Conservation (phyloP, 1,139 yeast species). For the Blastobotrys arbuscula region DNA sequence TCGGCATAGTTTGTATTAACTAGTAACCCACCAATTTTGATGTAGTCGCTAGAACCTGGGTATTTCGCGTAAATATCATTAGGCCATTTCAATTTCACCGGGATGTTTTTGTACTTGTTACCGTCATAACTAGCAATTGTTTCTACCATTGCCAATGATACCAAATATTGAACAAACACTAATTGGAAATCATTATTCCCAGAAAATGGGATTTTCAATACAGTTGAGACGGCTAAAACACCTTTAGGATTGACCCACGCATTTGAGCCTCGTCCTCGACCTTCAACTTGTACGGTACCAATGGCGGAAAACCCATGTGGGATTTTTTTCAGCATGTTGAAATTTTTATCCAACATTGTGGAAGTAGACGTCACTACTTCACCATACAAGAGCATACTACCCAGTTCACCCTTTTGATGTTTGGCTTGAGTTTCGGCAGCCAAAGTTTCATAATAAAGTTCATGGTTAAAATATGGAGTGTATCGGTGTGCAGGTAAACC, state of each 20-base stretch:
- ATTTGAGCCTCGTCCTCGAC: conserved; percentile 92
- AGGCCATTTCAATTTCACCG: conserved; percentile 91
- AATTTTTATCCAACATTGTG: conserved; percentile 69
- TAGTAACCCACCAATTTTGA: conserved; percentile 78
- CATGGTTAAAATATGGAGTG: conserved; percentile 71
- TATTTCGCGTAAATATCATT: conserved; percentile 78
- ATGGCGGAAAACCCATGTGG: conserved; percentile 72
- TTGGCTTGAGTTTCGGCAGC: conserved; percentile 32
- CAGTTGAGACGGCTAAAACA: conserved; percentile 74
- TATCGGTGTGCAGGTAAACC: conserved; percentile 39
- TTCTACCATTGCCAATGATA: conserved; percentile 77
- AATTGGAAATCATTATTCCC: conserved; percentile 36
- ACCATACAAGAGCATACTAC: conserved; percentile 64
- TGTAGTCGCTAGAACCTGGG: conserved; percentile 49
- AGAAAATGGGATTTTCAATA: conserved; percentile 52
- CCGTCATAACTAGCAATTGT: conserved; percentile 59
- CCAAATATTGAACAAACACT: conserved; percentile 81
- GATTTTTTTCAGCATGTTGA: conserved; percentile 47
- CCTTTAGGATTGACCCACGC: conserved; percentile 95
- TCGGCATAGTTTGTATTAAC: conserved; percentile 68
- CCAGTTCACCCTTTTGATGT: conserved; percentile 39
- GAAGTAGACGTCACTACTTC: conserved; percentile 90
- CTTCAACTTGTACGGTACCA: conserved; percentile 81
- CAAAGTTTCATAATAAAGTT: conserved; percentile 48
- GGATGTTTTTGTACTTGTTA: conserved; percentile 65